Evolutionary conservation across 2,329 filamentous ascomycete species (phyloP).

Genomic region (Aspergillus hortae): DNA sequence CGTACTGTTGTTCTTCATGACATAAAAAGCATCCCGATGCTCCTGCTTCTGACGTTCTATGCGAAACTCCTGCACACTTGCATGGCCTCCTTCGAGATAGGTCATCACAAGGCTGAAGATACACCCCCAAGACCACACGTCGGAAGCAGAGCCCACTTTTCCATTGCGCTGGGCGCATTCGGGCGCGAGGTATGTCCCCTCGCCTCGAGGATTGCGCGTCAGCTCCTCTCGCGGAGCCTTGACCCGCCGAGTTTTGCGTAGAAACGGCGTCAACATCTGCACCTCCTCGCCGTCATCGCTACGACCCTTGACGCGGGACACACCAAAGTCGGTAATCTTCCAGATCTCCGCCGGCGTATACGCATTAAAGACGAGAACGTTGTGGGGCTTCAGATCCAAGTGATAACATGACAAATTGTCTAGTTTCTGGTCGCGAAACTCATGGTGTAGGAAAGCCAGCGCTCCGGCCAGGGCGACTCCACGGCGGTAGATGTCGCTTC

Average conservation of each 20-base stretch:
- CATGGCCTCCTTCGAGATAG: constrained; percentile 32
- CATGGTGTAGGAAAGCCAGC: constrained; percentile 38
- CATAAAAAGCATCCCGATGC: constrained; percentile 19
- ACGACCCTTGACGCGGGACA: constrained; percentile 35
- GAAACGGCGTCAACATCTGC: neutral
- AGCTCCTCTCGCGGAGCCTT: constrained; percentile 8
- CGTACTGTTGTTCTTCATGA: constrained; percentile 2
- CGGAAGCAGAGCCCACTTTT: constrained; percentile 33
- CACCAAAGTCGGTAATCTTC: constrained; percentile 44
- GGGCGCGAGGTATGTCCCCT: constrained; percentile 39
- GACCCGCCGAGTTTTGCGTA: neutral
- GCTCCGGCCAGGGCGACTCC: constrained; percentile 33
- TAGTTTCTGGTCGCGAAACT: constrained; percentile 16
- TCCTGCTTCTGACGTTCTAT: constrained; percentile 17
- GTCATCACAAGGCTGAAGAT: constrained; percentile 39
- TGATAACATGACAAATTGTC: constrained; percentile 39
- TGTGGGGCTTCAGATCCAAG: constrained; percentile 41
- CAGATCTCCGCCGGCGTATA: constrained; percentile 20
- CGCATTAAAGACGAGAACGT: constrained; percentile 28
- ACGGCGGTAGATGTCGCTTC: constrained; percentile 24
- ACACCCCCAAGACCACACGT: constrained; percentile 43
- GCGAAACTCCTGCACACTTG: constrained; percentile 20
- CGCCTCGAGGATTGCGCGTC: constrained; percentile 6
- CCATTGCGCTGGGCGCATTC: constrained; percentile 23
- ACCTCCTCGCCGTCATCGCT: constrained; percentile 15